Evolutionary conservation across 768 basidiomycete species (phyloP).

Genomic region (Rhodotorula paludigena): DNA sequence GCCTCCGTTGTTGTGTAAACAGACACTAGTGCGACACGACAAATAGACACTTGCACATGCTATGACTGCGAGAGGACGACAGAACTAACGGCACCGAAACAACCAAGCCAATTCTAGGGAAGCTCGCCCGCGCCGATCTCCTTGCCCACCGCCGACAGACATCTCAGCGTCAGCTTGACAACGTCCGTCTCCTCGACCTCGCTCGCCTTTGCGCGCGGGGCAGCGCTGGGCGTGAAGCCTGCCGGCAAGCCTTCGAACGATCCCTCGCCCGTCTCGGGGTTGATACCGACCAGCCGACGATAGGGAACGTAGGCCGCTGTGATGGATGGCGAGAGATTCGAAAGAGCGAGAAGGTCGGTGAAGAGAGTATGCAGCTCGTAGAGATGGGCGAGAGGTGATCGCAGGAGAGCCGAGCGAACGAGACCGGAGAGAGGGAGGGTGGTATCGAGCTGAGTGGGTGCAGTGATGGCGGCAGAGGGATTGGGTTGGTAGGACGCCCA

Average conservation of each 20-base stretch:
- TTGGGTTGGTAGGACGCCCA: slow-evolving; percentile 66
- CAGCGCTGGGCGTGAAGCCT: slow-evolving; percentile 4
- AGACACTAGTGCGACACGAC: too few species aligned
- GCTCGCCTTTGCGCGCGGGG: not conserved
- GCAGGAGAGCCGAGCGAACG: slow-evolving; percentile 65
- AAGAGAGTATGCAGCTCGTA: slow-evolving; percentile 75
- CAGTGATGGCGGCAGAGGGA: slow-evolving; percentile 52
- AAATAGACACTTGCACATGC: too few species aligned
- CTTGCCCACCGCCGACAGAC: not conserved
- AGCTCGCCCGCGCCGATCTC: slow-evolving; percentile 5
- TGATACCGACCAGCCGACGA: not conserved
- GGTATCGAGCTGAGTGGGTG: slow-evolving; percentile 49
- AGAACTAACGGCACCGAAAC: not conserved
- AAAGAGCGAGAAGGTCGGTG: slow-evolving; percentile 17
- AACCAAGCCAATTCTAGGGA: not conserved
- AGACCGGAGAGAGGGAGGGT: slow-evolving; percentile 55
- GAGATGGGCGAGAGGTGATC: slow-evolving; percentile 73
- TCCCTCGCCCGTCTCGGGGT: not conserved
- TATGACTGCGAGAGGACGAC: too few species aligned
- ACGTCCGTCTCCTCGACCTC: slow-evolving; percentile 7
- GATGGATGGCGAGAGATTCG: not conserved
- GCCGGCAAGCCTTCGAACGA: slow-evolving; percentile 16
- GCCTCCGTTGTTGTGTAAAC: too few species aligned
- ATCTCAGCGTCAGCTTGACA: not conserved
- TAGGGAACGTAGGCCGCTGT: slow-evolving; percentile 13